Evolutionary conservation across 2,329 filamentous ascomycete genomes (phyloP), one percentile per base, ranked within the genome.

Genomic region (Alternaria sp.): DNA sequence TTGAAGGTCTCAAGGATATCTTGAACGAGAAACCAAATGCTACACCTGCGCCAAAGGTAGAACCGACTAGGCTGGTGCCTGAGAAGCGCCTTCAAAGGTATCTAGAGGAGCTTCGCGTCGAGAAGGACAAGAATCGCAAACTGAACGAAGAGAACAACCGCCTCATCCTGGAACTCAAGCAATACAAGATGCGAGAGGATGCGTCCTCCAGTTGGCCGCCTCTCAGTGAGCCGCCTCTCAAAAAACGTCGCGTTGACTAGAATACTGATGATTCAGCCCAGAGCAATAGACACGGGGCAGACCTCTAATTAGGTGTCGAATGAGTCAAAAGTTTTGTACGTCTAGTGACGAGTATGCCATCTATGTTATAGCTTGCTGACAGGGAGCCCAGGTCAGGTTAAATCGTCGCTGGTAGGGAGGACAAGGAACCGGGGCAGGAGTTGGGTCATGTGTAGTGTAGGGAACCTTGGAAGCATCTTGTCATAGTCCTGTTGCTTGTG

Each of bases 111-210:
- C 65, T 72, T 10, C 28, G 25, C 10, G 59, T 51, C 15, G 66
- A 65, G 26, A 63, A 65, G 6, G 58, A 58, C 28, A 69, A 60
- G 60, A 69, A 67, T 8, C 41, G 47, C 26, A 66, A 58, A 53
- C 58, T 74, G 44, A 74, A 72, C 20, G 64, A 67, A 41, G 72
- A 73, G 60, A 72, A 73, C 20, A 74, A 75, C n/a, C 25, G 49
- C 2, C 30, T 75, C 18, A 46, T 54, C 2, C 26, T 71, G 28
- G 43, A 55, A 12, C 43, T 74, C n/a, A 72, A 60, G 57, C 57
- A 54, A 23, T 47, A 69, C 60, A 56, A 68, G 47, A 61, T 55
- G 30, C 23, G 50, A 28, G 50, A 53, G 20, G n/a, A n/a, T 21
- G 12, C 28, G n/a, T 4, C 1, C 5, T 15, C 30, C 7, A 9